Evolutionary conservation across 768 basidiomycete species (phyloP).

Genomic region (Russula sp.): DNA sequence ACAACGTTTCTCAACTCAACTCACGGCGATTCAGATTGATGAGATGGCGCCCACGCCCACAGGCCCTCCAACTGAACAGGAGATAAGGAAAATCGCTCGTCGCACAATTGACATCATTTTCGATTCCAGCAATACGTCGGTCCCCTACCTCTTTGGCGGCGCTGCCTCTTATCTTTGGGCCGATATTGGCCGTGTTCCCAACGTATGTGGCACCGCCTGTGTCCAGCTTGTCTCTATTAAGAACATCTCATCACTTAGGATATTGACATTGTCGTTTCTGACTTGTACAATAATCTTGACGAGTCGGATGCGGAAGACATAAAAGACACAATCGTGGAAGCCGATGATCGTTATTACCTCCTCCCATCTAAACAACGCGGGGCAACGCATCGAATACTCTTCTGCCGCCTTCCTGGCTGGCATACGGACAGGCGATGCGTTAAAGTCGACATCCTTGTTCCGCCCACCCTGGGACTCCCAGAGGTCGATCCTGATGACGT

Average conservation of each 20-base stretch:
- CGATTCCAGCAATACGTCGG: background rate
- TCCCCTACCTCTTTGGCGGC: constrained; percentile 11
- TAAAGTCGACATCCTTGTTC: constrained; percentile 13
- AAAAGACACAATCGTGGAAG: background rate
- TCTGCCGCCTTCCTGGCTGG: constrained; percentile 12
- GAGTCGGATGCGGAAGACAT: background rate
- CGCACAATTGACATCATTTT: constrained; percentile 12
- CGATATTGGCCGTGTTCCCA: constrained; percentile 1
- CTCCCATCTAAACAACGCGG: background rate
- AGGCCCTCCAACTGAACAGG: background rate
- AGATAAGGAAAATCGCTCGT: constrained; percentile 10
- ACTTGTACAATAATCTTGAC: background rate
- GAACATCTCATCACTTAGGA: background rate
- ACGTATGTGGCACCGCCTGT: background rate
- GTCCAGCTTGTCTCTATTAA: background rate
- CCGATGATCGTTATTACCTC: constrained; percentile 9
- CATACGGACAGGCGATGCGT: background rate
- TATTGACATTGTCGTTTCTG: background rate
- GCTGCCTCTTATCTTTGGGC: constrained; percentile 5
- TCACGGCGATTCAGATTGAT: too few relatives aligned
- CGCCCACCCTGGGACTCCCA: background rate
- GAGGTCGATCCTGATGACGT: too few relatives aligned
- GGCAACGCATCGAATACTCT: background rate
- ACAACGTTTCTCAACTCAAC: too few relatives aligned
- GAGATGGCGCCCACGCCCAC: background rate